Percentiles rank a stretch among this genome's conserved stretches.
These are phyloP conservation scores for Globisporangium apiculatum DNA, from an alignment of 352 stramenopile species.

Conservation along the genomic window DNA sequence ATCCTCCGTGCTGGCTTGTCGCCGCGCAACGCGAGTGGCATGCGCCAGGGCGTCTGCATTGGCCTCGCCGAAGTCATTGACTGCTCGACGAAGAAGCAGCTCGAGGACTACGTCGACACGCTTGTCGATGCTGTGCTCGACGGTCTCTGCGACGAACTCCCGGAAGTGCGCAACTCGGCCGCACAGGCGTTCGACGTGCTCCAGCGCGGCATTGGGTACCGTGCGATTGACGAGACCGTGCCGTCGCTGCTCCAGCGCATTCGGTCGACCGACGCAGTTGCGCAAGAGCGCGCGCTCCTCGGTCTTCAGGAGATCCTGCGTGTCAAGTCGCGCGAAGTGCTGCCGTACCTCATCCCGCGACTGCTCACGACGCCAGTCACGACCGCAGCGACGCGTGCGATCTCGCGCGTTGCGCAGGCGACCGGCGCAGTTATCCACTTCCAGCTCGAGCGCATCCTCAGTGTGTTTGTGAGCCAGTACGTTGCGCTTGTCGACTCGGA, in stretches of 20 bases:
- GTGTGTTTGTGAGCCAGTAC: constrained; percentile 73
- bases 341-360: constrained; percentile 96
- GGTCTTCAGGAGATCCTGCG: constrained; percentile 97
- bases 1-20: constrained; percentile 94
- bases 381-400: constrained; percentile 81
- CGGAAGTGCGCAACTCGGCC: constrained; percentile 87
- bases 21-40: constrained; percentile 49
- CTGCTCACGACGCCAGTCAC: constrained; percentile 92
- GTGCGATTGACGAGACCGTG: constrained; percentile 96
- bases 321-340: constrained; percentile 94
- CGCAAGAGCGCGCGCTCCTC: constrained; percentile 89
- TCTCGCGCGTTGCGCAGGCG: constrained; percentile 91
- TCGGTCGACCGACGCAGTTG: constrained; percentile 52
- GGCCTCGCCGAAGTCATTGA: constrained; percentile 97
- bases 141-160: constrained; percentile 94
- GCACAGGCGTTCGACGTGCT: constrained; percentile 97
- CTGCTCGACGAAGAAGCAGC: constrained; percentile 93
- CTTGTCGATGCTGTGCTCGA: constrained; percentile 97
- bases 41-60: constrained; percentile 94
- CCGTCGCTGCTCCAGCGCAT: constrained; percentile 94
- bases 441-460: constrained; percentile 94
- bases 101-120: constrained; percentile 96
- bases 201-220: constrained; percentile 92
- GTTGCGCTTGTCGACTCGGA: constrained; percentile 25
- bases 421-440: constrained; percentile 93